Base-by-base conservation (phyloP, 169 alveolate genomes). In the Plasmodium billcollinsi region DNA sequence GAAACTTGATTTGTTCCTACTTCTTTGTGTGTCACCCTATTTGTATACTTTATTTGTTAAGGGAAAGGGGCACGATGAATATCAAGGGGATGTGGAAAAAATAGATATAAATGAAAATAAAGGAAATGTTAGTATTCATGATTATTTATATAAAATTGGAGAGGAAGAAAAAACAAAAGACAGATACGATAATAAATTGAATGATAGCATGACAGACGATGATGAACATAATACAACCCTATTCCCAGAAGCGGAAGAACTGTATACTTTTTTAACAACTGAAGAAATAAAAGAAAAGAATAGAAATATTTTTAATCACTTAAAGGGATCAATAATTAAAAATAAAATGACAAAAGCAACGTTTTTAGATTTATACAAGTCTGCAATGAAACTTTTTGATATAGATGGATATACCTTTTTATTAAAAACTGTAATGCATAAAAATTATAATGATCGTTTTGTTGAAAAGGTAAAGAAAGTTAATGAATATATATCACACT, bases 381-480 rank as follows among this genome's bases (percentile, higher is more conserved):
- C 92, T 0, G 95, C 95, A 12, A 29, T 93, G 12, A 58, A 76
- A 1, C 73, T 71, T 15, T 93, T 93, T 45, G 95, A 93, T 45
- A 49, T 93, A 62, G 91, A 93, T 49, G 95, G 95, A 3, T 93
- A 93, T 70, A 69, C 74, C 33, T 88, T 89, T 89, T 89, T 93
- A 24, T 90, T 93, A 93, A 45, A 71, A 18, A 76, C 65, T 18
- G 88, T 90, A 7, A 75, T 93, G 91, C 58, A 75, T 15, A 61
- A 93, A 29, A 63, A 69, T 3, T 69, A 39, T 26, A 45, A 50
- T 39, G 59, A 73, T 14, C 72, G 93, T 18, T 92, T 92, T 65
- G 29, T 56, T 11, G 93, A 91, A 62, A 71, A 92, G 14, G 50
- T 71, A 11, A 75, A 74, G 14, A 54, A 29, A 29, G 33, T 15